phyloP scores from a whole-genome alignment of 371 early-diverging fungal genomes.

The Circinella minor region DNA sequence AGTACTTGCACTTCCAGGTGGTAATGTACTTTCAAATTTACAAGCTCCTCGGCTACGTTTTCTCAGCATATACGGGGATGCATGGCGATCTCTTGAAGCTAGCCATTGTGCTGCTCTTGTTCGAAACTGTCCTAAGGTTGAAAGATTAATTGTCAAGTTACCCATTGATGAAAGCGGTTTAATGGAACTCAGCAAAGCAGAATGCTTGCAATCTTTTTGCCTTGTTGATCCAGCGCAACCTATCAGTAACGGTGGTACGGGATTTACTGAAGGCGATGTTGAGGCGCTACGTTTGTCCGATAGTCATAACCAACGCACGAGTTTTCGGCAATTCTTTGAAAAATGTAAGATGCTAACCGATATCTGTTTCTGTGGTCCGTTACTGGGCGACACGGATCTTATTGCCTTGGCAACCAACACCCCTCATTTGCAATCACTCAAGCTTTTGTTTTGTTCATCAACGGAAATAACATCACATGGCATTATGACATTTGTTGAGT shows the following conservation, averaged over 20 bases:
- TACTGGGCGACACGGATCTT: background rate
- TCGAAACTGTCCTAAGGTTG: background rate
- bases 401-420: background rate
- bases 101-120: background rate
- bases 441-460: background rate
- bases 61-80: background rate
- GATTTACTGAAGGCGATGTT: background rate
- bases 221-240: conserved; percentile 4
- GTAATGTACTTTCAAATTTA: background rate
- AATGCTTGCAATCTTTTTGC: background rate
- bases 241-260: conserved; percentile 2
- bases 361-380: conserved; percentile 1
- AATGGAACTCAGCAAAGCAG: background rate
- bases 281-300: background rate
- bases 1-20: background rate
- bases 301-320: background rate
- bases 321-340: conserved; percentile 3
- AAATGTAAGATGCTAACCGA: background rate
- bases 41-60: background rate
- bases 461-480: background rate
- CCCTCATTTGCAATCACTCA: background rate
- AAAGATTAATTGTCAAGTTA: background rate
- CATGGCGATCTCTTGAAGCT: background rate
- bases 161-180: background rate
- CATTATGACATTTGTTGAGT: background rate